Base-by-base conservation (phyloP, 2,329 filamentous ascomycete genomes). In the Fusarium tuaranense region DNA sequence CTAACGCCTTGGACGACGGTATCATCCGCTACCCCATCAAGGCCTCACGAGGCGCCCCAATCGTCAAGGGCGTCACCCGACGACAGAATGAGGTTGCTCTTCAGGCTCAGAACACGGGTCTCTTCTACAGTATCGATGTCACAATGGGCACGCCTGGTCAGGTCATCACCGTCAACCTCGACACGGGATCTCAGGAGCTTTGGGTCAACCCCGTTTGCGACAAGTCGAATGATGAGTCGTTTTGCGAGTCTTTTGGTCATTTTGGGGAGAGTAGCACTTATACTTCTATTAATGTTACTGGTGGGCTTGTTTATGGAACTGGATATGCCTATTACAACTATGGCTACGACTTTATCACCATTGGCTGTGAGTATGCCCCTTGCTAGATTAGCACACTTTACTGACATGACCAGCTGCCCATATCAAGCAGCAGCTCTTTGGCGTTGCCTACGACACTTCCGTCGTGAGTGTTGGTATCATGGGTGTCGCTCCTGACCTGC, bases 181-280 rank as follows among this genome's bases (percentile, higher is more conserved):
- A 86, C 68, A 86, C 84, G 0, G 83, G 83, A 18, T 85, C 84
- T 5, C 78, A 80, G 10, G 84, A 86, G 72, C 79, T 85, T 7
- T 86, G 84, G 84, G 82, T 86, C 41, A 84, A 86, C 65, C 84
- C 84, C 8, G 76, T 81, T 9, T 86, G 84, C 73, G 74, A 73
- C 62, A 81, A 81, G 48, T 75, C 82, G 1, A 61, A 69, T 7
- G 76, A 83, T 34, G 72, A 74, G 1, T 46, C 63, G 0, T 79
- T 81, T 34, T 84, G 82, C 71, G 34, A 72, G 18, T 60, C 57
- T 1, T 79, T 81, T 66, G 80, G 81, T 9, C 78, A 78, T 22
- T 83, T 82, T 41, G 79, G 75, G 16, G 71, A 73, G 44, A 82
- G 79, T 53, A 76, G 78, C 57, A 81, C 82, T 1, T 81, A 73